Evolutionary conservation across 192 early-diverging fungal genomes (phyloP).

Genomic region (Backusella tarrabulga): DNA sequence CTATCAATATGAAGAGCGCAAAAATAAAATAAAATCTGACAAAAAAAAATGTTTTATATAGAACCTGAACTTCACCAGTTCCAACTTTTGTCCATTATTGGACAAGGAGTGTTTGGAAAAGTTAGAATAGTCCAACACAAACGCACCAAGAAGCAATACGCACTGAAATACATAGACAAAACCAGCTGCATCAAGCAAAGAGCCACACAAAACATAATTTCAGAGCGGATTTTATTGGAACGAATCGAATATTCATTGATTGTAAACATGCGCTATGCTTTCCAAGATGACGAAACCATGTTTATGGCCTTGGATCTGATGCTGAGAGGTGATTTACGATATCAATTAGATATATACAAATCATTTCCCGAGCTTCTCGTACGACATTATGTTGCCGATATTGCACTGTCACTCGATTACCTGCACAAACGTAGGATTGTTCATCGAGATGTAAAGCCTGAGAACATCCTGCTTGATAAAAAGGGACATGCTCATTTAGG

Average conservation of each 20-base stretch:
- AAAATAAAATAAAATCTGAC: background rate
- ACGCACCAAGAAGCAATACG: conserved; percentile 67
- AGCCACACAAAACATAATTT: conserved; percentile 79
- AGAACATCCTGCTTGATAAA: conserved; percentile 80
- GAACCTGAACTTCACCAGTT: conserved; percentile 53
- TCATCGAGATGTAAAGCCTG: conserved; percentile 95
- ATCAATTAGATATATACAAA: conserved; percentile 65
- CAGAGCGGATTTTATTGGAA: conserved; percentile 77
- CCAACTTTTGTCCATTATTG: conserved; percentile 70
- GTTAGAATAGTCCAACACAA: conserved; percentile 81
- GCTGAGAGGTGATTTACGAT: conserved; percentile 85
- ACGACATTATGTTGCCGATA: conserved; percentile 81
- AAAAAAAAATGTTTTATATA: background rate
- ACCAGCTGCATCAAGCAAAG: conserved; percentile 79
- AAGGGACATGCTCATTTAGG: conserved; percentile 89
- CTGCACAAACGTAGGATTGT: conserved; percentile 79
- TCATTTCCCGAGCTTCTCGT: conserved; percentile 76
- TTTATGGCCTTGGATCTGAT: conserved; percentile 90
- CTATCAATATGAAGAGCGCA: background rate
- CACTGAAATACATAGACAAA: conserved; percentile 89
- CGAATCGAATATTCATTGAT: conserved; percentile 67
- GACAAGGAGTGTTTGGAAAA: conserved; percentile 87
- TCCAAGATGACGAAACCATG: conserved; percentile 87
- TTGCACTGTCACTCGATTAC: conserved; percentile 76
- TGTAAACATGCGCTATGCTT: conserved; percentile 85